Conservation (phyloP, 306 rosid genomes). For the Cicer bijugum region DNA sequence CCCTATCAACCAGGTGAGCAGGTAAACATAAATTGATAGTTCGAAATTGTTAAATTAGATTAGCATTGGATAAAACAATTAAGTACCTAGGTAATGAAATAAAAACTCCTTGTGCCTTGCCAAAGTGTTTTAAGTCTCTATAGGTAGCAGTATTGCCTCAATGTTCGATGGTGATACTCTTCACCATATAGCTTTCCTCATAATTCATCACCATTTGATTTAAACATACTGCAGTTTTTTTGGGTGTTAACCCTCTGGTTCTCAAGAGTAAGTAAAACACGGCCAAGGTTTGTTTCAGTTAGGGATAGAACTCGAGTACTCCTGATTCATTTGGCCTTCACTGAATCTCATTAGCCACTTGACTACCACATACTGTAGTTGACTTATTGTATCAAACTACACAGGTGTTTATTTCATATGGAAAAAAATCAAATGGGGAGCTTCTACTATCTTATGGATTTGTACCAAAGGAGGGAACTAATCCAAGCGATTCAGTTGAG, state of each 20-base stretch:
- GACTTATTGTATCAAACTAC: conserved; percentile 44
- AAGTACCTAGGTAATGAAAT: conserved; percentile 19
- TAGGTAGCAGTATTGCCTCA: conserved; percentile 17
- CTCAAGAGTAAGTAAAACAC: too few relatives aligned
- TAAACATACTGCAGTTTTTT: background rate
- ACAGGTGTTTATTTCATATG: conserved; percentile 95
- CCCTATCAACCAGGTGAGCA: conserved; percentile 98
- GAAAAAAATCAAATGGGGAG: conserved; percentile 94
- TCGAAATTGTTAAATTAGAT: conserved; percentile 34
- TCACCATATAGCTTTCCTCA: background rate
- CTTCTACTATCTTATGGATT: conserved; percentile 88
- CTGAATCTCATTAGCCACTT: too few relatives aligned
- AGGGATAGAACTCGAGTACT: too few relatives aligned
- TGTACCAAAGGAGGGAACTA: conserved; percentile 92
- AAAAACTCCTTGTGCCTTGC: conserved; percentile 25
- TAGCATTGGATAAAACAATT: conserved; percentile 7
- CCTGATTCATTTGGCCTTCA: too few relatives aligned
- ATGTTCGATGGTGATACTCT: background rate
- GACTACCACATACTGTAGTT: conserved; percentile 28
- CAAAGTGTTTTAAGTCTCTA: conserved; percentile 19
- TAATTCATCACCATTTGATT: background rate
- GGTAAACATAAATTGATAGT: conserved; percentile 60
- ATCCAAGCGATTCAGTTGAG: conserved; percentile 91
- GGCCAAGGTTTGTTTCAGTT: too few relatives aligned
- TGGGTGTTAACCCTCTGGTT: too few relatives aligned